Base-by-base conservation (phyloP, 1,284 basidiomycete species). In the Fistulinella staudtii region DNA sequence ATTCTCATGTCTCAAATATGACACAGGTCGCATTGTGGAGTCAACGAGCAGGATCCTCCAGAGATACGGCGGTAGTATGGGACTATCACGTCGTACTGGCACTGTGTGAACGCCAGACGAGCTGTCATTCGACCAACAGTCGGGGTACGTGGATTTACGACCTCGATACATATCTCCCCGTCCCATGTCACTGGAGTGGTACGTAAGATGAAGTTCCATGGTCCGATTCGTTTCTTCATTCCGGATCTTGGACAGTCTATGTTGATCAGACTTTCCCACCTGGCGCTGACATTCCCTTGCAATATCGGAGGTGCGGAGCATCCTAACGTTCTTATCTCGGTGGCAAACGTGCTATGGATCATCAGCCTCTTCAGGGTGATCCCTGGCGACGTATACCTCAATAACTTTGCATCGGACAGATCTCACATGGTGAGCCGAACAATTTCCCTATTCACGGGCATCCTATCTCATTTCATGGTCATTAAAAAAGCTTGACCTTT, bases 71-170 rank as follows among this genome's bases (percentile, higher is more conserved):
- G 25, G 76, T 86, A 9, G 63, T 88, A 27, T 88, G 85, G 85
- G 85, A 89, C 58, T 88, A 89, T 60, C 86, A 89, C 57, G 83
- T 84, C 52, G 62, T 88, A 22, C 71, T 84, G 9, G 60, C 77
- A 31, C 66, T 85, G 27, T 70, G 71, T 36, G 60, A 64, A 31
- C 62, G 55, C 24, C 49, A 24, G 23, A 14, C 10, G 22, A 39
- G 17, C 25, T 39, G 41, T 15, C 39, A 18, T 46, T 43, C 20
- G 36, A 40, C 33, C 41, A 28, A 22, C 24, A 46, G 23, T 39
- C 40, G 28, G 17, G 46, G 33, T 36, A 58, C 59, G 29, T 84
- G 79, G 76, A 73, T 85, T 30, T 87, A 86, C 63, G 81, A 85
- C 63, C 74, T 82, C 45, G 85, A 85, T 55, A 77, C 71, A 20